phyloP scores from a whole-genome alignment of 352 stramenopile species.

The Blastocystis sp. region DNA sequence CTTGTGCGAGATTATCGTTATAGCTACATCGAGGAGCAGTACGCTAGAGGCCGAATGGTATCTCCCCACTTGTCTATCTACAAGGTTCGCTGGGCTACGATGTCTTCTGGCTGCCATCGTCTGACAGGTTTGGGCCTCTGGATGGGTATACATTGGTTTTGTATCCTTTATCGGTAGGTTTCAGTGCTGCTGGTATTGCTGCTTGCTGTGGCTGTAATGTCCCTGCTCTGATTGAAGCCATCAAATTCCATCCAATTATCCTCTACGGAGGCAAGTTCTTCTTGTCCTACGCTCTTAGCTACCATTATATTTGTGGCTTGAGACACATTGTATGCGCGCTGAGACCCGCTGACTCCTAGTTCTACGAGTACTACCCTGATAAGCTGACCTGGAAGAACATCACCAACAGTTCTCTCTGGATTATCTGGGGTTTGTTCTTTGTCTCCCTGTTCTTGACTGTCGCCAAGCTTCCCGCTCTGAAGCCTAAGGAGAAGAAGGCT shows the following conservation, averaged over 20 bases:
- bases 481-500: constrained; percentile 39
- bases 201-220: constrained; percentile 42
- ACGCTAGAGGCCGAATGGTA: constrained; percentile 60
- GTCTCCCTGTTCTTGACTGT: constrained; percentile 18
- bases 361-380: constrained; percentile 58
- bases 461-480: constrained; percentile 47
- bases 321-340: constrained; percentile 30
- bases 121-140: constrained; percentile 56
- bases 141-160: not conserved
- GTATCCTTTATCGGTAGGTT: not conserved
- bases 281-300: constrained; percentile 53
- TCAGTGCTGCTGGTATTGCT: constrained; percentile 58
- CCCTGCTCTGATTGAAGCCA: constrained; percentile 37
- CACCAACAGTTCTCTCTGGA: constrained; percentile 40
- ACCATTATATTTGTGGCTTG: constrained; percentile 53
- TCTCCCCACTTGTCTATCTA: constrained; percentile 62
- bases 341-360: not conserved
- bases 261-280: constrained; percentile 61
- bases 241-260: constrained; percentile 55
- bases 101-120: constrained; percentile 60
- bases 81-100: constrained; percentile 59
- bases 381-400: constrained; percentile 61
- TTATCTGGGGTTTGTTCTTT: constrained; percentile 51
- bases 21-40: constrained; percentile 61
- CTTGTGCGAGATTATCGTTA: not conserved